Evolutionary conservation across 257 asterid species (phyloP).

Genomic region (Lycium ferocissimum): DNA sequence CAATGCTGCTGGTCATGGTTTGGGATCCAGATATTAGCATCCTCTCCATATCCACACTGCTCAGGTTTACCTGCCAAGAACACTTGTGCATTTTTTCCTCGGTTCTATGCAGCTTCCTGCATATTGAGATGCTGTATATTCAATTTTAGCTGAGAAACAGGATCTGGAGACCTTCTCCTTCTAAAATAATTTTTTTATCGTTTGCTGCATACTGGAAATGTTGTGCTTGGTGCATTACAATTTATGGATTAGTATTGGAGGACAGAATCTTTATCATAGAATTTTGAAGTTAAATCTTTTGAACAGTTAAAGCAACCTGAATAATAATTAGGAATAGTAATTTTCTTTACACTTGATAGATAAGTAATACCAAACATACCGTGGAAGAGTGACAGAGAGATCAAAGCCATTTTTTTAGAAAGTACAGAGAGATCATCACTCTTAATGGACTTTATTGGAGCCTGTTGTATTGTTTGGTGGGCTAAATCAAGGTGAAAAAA

Average conservation of each 20-base stretch:
- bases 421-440: not conserved
- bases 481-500: slow-evolving; percentile 2
- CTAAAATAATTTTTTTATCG: not conserved
- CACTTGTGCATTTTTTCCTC: not conserved
- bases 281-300: not conserved
- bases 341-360: not conserved
- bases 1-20: slow-evolving; percentile 87
- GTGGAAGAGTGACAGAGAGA: not conserved
- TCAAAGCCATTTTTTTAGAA: not conserved
- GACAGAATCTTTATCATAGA: not conserved
- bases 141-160: not conserved
- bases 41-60: slow-evolving; percentile 72
- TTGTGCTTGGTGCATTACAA: not conserved
- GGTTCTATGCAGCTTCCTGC: not conserved
- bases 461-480: slow-evolving; percentile 9
- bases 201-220: not conserved
- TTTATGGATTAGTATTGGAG: not conserved
- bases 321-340: slow-evolving; percentile 2
- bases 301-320: not conserved
- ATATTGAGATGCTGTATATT: not conserved
- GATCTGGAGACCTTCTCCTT: slow-evolving; percentile 8
- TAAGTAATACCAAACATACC: slow-evolving; percentile 11
- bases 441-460: slow-evolving; percentile 21
- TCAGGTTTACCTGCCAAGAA: slow-evolving; percentile 58
- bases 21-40: slow-evolving; percentile 81